Percentiles rank a stretch among this genome's conserved stretches.
Conservation (phyloP, 495 filamentous ascomycete species). For the Terfezia boudieri region DNA sequence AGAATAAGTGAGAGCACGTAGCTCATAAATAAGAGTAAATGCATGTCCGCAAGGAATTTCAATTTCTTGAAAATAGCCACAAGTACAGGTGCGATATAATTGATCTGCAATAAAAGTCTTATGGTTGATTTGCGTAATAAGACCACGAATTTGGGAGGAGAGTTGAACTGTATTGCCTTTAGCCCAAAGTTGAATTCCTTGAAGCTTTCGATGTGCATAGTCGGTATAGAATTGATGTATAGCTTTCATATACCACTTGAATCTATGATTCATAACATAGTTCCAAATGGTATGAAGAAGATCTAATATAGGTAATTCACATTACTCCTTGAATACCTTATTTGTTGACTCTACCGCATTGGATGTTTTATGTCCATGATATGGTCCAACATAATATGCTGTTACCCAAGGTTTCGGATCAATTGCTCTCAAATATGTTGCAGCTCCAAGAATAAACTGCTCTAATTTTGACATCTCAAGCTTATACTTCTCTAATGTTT, state of each 20-base stretch:
- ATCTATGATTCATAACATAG: constrained; percentile 1
- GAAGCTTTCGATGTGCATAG: no score
- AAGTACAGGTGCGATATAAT: neutral
- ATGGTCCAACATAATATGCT: neutral
- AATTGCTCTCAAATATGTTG: no score
- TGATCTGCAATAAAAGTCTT: no score
- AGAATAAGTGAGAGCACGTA: no score
- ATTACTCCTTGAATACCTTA: neutral
- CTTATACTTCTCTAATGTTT: neutral
- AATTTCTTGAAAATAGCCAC: neutral
- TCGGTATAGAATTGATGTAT: neutral
- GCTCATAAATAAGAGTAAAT: neutral
- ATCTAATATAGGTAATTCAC: constrained; percentile 4
- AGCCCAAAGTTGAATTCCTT: no score
- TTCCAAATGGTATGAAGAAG: constrained; percentile 5
- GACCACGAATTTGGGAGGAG: no score
- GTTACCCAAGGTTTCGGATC: no score
- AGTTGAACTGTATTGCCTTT: no score
- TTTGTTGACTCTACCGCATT: constrained; percentile 8
- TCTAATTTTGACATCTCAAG: neutral
- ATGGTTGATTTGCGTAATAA: no score
- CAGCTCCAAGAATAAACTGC: no score
- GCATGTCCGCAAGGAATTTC: neutral
- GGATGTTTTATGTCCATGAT: constrained; percentile 4
- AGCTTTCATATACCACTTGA: neutral